Base-by-base conservation (phyloP, 1,284 basidiomycete genomes). In the Microbotryomycetes sp. region DNA sequence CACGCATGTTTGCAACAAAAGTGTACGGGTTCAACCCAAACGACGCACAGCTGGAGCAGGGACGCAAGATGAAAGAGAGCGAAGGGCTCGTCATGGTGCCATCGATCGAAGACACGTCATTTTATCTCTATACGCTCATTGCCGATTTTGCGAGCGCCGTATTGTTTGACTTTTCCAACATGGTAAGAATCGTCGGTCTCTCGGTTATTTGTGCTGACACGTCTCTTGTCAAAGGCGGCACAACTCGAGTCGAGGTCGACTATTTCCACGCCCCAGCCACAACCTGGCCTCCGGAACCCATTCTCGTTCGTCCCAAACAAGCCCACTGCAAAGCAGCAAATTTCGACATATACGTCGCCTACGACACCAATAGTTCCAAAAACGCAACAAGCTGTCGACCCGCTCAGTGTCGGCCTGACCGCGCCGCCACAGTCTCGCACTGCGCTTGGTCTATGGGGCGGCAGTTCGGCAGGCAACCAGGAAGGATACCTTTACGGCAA, bases 131-230 rank as follows among this genome's bases (percentile, higher is more conserved):
- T 29, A 89, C 88, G n/a, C 76, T 93, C 28, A 76, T 94, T 51
- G 89, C 88, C 16, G 89, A 90, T 71, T 77, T 93, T 21, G 89
- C 89, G 65, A 90, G 90, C 31, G 84, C 86, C 64, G 83, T 93
- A 50, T 78, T 94, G 29, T 83, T 83, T 31, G 88, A 90, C 73
- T 86, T 94, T 66, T 86, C 88, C 31, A 81, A 82, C 47, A 75
- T 92, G 78, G 76, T 76, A 56, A 54, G 76, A 68, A 4, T 18
- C 2, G 0, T 3, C 7, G n/a, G 48, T 13, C n/a, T 11, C 13
- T 23, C 13, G 24, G n/a, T 11, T 11, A 50, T 11, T 24, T 15
- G 4, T 23, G 1, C 2, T 30, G 18, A 15, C 3, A 54, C 29
- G 23, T 9, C 4, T 11, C 5, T n/a, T 5, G 11, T 13, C 4